Conservation (phyloP, 192 early-diverging fungal genomes). For the Backusella australiensis region DNA sequence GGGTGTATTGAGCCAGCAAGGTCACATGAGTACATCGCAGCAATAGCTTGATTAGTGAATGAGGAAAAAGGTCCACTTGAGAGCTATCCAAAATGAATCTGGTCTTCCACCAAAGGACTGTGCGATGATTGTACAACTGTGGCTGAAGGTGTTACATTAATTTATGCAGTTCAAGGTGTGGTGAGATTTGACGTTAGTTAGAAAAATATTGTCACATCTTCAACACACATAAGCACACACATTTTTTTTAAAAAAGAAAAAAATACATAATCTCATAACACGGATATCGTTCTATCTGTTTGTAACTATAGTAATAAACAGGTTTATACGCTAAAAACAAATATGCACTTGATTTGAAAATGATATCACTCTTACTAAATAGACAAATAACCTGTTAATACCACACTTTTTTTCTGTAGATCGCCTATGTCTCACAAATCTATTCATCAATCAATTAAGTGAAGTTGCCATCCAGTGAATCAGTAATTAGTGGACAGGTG, state of each 20-base stretch:
- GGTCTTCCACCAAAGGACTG: neutral
- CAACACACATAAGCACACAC: neutral
- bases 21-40: neutral
- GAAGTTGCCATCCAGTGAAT: neutral
- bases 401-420: neutral
- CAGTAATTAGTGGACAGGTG: neutral
- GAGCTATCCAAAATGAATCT: neutral
- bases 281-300: neutral
- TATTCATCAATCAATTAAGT: neutral
- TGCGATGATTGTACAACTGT: neutral
- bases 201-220: neutral
- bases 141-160: neutral
- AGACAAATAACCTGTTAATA: neutral
- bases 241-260: neutral
- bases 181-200: neutral
- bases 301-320: slow-evolving; percentile 4
- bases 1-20: neutral
- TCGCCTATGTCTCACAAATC: neutral
- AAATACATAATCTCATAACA: neutral
- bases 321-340: neutral
- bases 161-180: neutral
- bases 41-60: neutral
- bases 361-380: slow-evolving; percentile 4
- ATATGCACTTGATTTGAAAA: neutral
- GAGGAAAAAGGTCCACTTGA: neutral